Conservation (phyloP, 176 grass and related monocot species). For the Tuctoria greenei region DNA sequence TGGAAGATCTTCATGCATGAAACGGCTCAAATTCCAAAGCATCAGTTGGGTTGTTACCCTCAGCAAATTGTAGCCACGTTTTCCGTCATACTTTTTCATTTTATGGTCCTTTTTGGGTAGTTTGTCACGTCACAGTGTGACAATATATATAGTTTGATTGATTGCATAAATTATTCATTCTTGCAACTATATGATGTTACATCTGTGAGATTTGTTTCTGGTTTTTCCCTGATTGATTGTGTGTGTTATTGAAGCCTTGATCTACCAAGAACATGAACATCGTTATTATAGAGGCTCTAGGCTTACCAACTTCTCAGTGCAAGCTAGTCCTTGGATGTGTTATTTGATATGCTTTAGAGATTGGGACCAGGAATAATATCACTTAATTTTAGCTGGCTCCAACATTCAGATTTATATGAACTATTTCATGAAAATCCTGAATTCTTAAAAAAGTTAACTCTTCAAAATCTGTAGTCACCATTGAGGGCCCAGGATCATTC, state of each 20-base stretch:
- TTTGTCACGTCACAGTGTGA: background rate
- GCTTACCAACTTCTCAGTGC: background rate
- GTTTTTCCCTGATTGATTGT: background rate
- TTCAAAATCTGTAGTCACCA: no score
- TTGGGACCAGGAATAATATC: no score
- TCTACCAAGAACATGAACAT: background rate
- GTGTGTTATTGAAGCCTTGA: background rate
- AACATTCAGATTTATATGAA: background rate
- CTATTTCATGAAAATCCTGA: background rate
- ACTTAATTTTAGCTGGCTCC: background rate
- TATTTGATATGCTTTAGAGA: background rate
- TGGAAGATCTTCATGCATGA: background rate
- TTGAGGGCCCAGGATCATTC: no score
- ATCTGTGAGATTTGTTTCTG: conserved; percentile 25
- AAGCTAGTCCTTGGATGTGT: background rate
- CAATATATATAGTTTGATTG: background rate
- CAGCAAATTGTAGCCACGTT: conserved; percentile 16
- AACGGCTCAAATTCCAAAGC: background rate
- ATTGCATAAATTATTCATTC: background rate
- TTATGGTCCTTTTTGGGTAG: background rate
- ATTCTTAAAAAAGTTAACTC: background rate
- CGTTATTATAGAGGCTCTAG: background rate
- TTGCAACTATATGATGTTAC: conserved; percentile 21
- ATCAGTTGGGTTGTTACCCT: conserved; percentile 26
- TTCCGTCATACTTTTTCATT: background rate